phyloP scores from a whole-genome alignment of 371 early-diverging fungal genomes.

The Rhizomucor miehei region DNA sequence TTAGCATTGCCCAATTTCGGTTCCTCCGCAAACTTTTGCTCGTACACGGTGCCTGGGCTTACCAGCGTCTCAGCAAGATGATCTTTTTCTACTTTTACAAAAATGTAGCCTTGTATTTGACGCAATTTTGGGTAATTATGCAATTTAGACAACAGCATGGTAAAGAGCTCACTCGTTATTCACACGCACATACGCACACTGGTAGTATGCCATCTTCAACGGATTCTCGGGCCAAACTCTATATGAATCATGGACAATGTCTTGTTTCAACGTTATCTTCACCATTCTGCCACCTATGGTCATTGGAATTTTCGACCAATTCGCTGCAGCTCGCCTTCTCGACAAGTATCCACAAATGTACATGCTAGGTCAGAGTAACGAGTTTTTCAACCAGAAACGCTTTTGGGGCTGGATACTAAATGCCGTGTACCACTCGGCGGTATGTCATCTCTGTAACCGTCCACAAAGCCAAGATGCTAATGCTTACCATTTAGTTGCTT shows the following conservation, averaged over 20 bases:
- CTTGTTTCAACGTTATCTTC: constrained; percentile 87
- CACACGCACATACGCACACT: background rate
- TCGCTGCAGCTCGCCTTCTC: constrained; percentile 83
- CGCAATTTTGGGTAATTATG: constrained; percentile 88
- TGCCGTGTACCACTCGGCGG: constrained; percentile 87
- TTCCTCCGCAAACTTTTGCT: constrained; percentile 84
- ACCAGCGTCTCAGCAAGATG: constrained; percentile 84
- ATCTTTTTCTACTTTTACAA: constrained; percentile 94
- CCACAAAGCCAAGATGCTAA: background rate
- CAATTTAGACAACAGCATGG: too few relatives aligned
- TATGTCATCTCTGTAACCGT: constrained; percentile 11
- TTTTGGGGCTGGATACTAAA: constrained; percentile 97
- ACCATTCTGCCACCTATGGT: constrained; percentile 87
- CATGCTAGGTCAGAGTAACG: constrained; percentile 82
- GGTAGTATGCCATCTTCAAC: constrained; percentile 79
- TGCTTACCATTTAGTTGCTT: constrained; percentile 35
- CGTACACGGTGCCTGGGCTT: constrained; percentile 94
- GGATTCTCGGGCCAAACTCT: constrained; percentile 90
- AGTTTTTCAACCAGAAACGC: constrained; percentile 86
- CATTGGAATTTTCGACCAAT: constrained; percentile 94
- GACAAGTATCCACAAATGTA: constrained; percentile 98
- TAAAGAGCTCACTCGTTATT: background rate
- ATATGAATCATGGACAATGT: constrained; percentile 93
- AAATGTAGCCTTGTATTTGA: constrained; percentile 93
- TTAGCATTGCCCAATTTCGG: constrained; percentile 93